phyloP scores from a whole-genome alignment of 768 basidiomycete genomes.

The Boletus eberwhitei region DNA sequence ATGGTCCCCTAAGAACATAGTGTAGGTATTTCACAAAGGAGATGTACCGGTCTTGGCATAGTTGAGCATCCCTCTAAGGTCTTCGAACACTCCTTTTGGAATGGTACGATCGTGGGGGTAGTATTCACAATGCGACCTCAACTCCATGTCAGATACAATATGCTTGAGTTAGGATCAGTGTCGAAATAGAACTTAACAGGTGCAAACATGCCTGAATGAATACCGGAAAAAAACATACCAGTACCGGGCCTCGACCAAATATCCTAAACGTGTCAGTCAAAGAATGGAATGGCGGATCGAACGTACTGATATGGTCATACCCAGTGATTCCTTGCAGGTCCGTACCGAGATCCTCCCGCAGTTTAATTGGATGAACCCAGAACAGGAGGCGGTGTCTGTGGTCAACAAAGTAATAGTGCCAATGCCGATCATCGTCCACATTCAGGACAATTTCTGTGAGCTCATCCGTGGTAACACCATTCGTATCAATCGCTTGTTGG shows the following conservation, averaged over 20 bases:
- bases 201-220: background rate
- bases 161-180: background rate
- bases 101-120: slow-evolving; percentile 8
- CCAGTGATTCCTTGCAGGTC: slow-evolving; percentile 7
- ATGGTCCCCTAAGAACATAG: background rate
- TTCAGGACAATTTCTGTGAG: slow-evolving; percentile 11
- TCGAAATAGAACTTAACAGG: background rate
- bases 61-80: slow-evolving; percentile 18
- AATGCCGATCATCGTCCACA: background rate
- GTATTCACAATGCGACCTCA: slow-evolving; percentile 18
- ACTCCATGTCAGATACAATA: background rate
- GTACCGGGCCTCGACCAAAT: slow-evolving; percentile 11
- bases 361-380: slow-evolving; percentile 6
- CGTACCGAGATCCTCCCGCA: background rate
- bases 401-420: slow-evolving; percentile 19
- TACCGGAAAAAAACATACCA: slow-evolving; percentile 6
- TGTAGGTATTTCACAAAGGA: background rate
- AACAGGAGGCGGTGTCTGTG: slow-evolving; percentile 16
- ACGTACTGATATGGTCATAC: slow-evolving; percentile 14
- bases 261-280: slow-evolving; percentile 7
- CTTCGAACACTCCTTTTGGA: slow-evolving; percentile 1
- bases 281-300: background rate
- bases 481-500: background rate
- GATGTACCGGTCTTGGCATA: slow-evolving; percentile 9
- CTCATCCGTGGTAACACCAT: slow-evolving; percentile 1